Evolutionary conservation across 768 basidiomycete genomes (phyloP).

Genomic region (Hygrocybe punicea): DNA sequence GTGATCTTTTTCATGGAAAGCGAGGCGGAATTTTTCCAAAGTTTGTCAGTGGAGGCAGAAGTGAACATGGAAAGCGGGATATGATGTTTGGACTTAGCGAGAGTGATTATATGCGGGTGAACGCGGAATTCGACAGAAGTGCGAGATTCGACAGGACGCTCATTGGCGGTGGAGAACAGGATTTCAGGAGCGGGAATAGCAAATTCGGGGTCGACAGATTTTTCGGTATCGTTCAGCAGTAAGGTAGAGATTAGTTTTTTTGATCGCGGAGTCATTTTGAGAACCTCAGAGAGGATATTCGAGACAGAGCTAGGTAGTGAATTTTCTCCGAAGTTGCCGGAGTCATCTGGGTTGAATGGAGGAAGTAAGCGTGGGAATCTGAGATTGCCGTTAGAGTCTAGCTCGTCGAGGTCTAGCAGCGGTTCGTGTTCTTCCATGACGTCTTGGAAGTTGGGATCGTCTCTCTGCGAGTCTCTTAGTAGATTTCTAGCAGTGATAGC

Average conservation of each 20-base stretch:
- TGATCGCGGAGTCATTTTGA: no score
- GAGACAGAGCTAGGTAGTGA: not conserved
- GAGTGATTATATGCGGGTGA: slow-evolving; percentile 9
- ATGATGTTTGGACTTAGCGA: slow-evolving; percentile 5
- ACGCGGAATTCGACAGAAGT: slow-evolving; percentile 6
- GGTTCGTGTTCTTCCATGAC: not conserved
- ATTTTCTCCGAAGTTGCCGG: not conserved
- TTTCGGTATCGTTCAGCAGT: no score
- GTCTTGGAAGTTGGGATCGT: not conserved
- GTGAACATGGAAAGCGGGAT: slow-evolving; percentile 8
- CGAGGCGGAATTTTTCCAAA: not conserved
- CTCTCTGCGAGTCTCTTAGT: not conserved
- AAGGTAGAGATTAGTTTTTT: no score
- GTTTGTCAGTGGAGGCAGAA: not conserved
- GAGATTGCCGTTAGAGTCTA: not conserved
- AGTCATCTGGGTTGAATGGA: not conserved
- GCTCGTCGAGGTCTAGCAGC: not conserved
- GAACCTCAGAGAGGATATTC: not conserved
- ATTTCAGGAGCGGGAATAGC: not conserved
- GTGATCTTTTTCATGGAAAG: not conserved
- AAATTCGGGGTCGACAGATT: no score
- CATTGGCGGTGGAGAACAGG: slow-evolving; percentile 2
- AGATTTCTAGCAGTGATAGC: not conserved
- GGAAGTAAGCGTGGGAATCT: not conserved
- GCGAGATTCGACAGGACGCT: not conserved